Conservation (phyloP, 257 asterid species). For the Gardenia jasminoides region DNA sequence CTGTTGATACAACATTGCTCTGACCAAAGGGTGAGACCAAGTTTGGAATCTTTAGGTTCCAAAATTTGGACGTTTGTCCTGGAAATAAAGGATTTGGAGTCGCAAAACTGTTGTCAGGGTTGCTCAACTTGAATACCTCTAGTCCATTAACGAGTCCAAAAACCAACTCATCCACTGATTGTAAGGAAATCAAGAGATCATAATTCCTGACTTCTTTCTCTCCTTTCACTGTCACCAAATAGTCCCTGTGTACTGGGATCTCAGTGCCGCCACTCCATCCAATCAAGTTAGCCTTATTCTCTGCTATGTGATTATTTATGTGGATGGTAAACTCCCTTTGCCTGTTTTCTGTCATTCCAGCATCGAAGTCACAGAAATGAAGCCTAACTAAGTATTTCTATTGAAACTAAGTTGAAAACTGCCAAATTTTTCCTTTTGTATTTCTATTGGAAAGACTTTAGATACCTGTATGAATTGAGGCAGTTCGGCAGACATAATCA, state of each 20-base stretch:
- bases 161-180: background rate
- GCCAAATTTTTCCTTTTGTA: no score
- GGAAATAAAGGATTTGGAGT: constrained; percentile 11
- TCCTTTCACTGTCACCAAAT: constrained; percentile 16
- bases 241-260: constrained; percentile 7
- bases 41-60: constrained; percentile 3
- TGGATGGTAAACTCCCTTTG: background rate
- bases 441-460: no score
- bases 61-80: background rate
- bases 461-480: no score
- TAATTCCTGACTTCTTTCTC: background rate
- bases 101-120: constrained; percentile 14
- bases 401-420: background rate
- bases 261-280: background rate
- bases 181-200: constrained; percentile 2
- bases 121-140: constrained; percentile 22
- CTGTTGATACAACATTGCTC: background rate
- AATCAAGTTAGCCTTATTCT: constrained; percentile 3
- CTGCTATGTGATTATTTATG: constrained; percentile 4
- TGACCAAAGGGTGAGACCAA: background rate
- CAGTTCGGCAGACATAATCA: no score
- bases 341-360: background rate
- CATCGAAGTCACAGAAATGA: background rate
- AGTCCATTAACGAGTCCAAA: constrained; percentile 7
- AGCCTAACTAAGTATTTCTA: background rate